Percentiles rank a stretch among this genome's conserved stretches.
Conservation (phyloP, 2,329 filamentous ascomycete genomes). For the Pseudocercospora musae region DNA sequence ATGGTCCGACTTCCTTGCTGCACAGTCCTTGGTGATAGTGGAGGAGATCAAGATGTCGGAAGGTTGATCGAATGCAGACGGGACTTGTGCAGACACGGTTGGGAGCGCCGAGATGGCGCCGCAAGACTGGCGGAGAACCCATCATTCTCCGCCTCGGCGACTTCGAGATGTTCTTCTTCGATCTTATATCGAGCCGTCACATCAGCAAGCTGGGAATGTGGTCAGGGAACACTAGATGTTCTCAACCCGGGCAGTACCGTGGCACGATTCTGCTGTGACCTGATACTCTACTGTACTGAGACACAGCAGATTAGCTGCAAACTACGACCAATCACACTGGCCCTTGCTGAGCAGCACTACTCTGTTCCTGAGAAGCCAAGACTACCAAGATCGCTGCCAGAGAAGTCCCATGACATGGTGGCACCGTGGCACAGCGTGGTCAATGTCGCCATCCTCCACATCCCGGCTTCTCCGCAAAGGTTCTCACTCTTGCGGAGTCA, state of each 20-base stretch:
- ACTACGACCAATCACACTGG: neutral
- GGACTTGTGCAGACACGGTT: neutral
- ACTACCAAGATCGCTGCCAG: neutral
- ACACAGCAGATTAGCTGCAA: neutral
- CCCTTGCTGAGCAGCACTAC: neutral
- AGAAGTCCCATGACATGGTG: neutral
- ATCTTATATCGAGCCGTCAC: neutral
- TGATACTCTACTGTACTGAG: neutral
- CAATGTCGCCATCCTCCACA: slow-evolving; percentile 4
- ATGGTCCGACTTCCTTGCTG: neutral
- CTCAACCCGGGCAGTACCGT: neutral
- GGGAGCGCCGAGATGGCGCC: neutral
- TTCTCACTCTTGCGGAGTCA: neutral
- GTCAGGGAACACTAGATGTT: neutral
- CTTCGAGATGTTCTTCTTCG: neutral
- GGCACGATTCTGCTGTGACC: neutral
- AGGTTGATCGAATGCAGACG: neutral
- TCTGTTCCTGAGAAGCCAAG: neutral
- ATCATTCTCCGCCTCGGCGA: neutral
- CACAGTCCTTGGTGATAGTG: neutral
- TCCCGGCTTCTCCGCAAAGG: slow-evolving; percentile 2
- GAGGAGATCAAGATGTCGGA: neutral
- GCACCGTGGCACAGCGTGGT: neutral
- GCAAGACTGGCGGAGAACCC: neutral
- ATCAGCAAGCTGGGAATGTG: neutral